Evolutionary conservation across 192 early-diverging fungal species (phyloP).

Genomic region (Dimargaris cristalligena): DNA sequence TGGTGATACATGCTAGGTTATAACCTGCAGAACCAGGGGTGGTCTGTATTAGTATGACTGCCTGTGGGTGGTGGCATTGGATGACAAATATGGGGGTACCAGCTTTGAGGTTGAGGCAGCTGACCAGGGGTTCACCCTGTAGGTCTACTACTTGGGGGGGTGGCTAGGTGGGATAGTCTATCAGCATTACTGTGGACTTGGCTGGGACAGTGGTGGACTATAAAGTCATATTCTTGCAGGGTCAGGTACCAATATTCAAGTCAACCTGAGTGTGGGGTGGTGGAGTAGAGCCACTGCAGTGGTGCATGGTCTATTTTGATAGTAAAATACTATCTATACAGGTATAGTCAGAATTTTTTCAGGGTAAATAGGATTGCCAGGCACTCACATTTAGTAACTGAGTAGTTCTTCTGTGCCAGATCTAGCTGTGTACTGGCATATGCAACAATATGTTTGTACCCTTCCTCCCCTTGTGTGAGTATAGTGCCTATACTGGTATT

Average conservation of each 20-base stretch:
- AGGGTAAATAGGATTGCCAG: constrained; percentile 10
- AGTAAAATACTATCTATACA: constrained; percentile 1
- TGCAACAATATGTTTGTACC: background rate
- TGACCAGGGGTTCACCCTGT: background rate
- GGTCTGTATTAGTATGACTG: background rate
- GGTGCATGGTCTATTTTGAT: constrained; percentile 11
- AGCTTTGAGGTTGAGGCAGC: background rate
- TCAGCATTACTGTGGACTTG: background rate
- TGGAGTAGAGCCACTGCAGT: background rate
- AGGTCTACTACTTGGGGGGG: background rate
- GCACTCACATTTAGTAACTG: constrained; percentile 2
- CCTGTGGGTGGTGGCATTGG: background rate
- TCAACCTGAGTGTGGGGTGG: background rate
- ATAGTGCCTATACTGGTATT: background rate
- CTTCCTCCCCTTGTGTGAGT: background rate
- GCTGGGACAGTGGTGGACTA: background rate
- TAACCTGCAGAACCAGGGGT: background rate
- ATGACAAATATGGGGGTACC: background rate
- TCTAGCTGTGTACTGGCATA: background rate
- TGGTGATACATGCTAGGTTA: background rate
- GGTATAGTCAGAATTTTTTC: constrained; percentile 10
- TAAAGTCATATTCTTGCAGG: background rate
- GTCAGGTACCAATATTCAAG: background rate
- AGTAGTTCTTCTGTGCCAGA: background rate
- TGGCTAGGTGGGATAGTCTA: background rate